Base-by-base conservation (phyloP, 495 filamentous ascomycete genomes). In the Immersiella caudata region DNA sequence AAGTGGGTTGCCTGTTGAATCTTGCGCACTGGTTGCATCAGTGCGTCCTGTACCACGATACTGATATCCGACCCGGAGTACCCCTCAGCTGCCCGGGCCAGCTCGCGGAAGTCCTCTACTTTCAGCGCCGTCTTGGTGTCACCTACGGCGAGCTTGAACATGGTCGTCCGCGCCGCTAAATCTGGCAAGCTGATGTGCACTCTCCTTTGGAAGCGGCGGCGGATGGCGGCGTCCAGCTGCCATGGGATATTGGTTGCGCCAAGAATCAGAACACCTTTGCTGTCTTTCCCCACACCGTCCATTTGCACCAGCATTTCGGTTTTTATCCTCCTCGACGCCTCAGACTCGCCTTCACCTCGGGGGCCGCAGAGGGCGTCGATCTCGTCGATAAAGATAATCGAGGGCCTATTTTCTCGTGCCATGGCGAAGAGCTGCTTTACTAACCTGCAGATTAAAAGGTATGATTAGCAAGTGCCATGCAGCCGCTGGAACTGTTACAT, bases 381-480 rank as follows among this genome's bases (percentile, higher is more conserved):
- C 80, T 99, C 95, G 78, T 99, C 95, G 77, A 99, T 98, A 81
- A 99, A 99, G 78, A 99, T 97, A 75, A 99, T 98, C 6, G 93
- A 93, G 0, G 95, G 95, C 71, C 92, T 97, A 79, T 98, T 99
- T 76, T 99, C 95, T 74, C 95, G 90, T 1, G 95, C 95, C 92
- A 99, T 97, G 67, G 90, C 93, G 81, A 99, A 99, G 26, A 99
- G 85, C 73, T 97, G 93, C 77, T 97, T 97, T 40, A 99, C 96
- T 69, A 99, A 85, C 75, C 94, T 97, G 71, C 26, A 26, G 9
- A 12, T 33, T 21, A 20, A 5, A 20, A 35, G 22, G 14, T n/a
- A 21, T 35, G 0, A 9, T n/a, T 20, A 18, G 46, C 24, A 8
- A 20, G n/a, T 12, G 9, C 24, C 7, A 12, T 1, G 24, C 7